These are phyloP conservation scores for Paraconiothyrium sp. DNA, from an alignment of 2,329 filamentous ascomycete species.

Conservation along the genomic window DNA sequence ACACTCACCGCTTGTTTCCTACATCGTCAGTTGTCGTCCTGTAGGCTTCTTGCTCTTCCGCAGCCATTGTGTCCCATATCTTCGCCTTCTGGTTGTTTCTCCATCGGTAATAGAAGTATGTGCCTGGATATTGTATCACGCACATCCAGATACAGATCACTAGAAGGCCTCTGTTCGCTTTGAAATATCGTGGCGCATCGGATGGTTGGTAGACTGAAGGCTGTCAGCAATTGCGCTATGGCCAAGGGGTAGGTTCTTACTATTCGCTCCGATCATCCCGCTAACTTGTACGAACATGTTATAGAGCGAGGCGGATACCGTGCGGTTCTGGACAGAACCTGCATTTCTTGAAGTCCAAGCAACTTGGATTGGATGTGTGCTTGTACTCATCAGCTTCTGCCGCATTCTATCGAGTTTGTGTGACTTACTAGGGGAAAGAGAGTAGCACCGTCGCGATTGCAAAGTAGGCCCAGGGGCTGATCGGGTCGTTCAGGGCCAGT, in stretches of 20 bases:
- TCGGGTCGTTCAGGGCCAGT: slow-evolving; percentile 21
- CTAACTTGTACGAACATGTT: slow-evolving; percentile 53
- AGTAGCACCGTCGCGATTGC: slow-evolving; percentile 56
- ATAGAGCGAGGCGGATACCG: slow-evolving; percentile 68
- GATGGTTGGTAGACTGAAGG: slow-evolving; percentile 48
- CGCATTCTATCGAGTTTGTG: slow-evolving; percentile 22
- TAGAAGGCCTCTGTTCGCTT: slow-evolving; percentile 37
- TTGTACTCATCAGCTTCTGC: not conserved
- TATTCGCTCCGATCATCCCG: slow-evolving; percentile 28
- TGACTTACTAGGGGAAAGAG: slow-evolving; percentile 47
- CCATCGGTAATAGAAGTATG: slow-evolving; percentile 40
- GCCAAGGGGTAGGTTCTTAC: slow-evolving; percentile 7
- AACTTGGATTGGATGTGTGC: slow-evolving; percentile 60
- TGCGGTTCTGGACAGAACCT: slow-evolving; percentile 66
- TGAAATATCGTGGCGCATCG: slow-evolving; percentile 22
- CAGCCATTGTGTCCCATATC: slow-evolving; percentile 56
- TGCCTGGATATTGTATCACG: slow-evolving; percentile 22
- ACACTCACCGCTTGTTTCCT: slow-evolving; percentile 45
- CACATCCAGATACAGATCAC: slow-evolving; percentile 38
- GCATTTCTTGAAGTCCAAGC: slow-evolving; percentile 68
- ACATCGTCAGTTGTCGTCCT: slow-evolving; percentile 46
- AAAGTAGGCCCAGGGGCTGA: slow-evolving; percentile 58
- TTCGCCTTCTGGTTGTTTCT: slow-evolving; percentile 49
- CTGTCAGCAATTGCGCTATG: slow-evolving; percentile 29
- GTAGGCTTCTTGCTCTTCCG: slow-evolving; percentile 57